Evolutionary conservation across 2,329 filamentous ascomycete species (phyloP), one percentile per base, ranked within the genome.

Genomic region (Penicillium sp.): DNA sequence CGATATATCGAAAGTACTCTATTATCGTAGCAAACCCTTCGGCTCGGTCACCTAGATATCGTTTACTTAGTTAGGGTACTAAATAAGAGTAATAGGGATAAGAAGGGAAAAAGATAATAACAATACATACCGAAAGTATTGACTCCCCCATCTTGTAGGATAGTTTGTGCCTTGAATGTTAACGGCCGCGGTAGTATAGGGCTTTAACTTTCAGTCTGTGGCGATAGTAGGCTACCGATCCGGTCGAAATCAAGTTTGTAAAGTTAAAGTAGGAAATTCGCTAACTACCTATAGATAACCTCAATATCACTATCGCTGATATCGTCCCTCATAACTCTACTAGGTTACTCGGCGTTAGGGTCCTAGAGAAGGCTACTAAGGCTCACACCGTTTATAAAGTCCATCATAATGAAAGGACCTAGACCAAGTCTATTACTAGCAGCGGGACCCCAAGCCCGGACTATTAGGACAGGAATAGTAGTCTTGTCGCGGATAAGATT

Each of bases 311-410:
- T 26, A 44, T 68, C 62, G 22, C 53, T 63, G 51, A 71, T 63
- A 40, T 71, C 65, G 47, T 66, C 66, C 38, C 60, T 64, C 30
- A 71, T 81, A 33, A 79, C 77, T 3, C 73, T 75, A 10, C 68
- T 64, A 16, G 71, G 42, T 60, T 80, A 14, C 74, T 80, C 57
- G 63, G 67, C 12, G 68, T 72, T 4, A 71, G 78, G 61, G 46
- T 69, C 62, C 25, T 31, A 49, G 5, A 69, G 58, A 50, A 70
- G 38, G 22, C 62, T 57, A 30, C 44, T 58, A 47, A 69, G 66
- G 58, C 63, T 59, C 36, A 67, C 59, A 43, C 64, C 63, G 16
- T 65, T 22, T 53, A 66, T 62, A 9, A 68, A 69, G 50, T 67
- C 63, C 66, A 70, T 70, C n/a, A 70, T 65, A 7, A 70, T 70